Conservation (phyloP, 2,329 filamentous ascomycete genomes). For the Trichoderma pleuroti region DNA sequence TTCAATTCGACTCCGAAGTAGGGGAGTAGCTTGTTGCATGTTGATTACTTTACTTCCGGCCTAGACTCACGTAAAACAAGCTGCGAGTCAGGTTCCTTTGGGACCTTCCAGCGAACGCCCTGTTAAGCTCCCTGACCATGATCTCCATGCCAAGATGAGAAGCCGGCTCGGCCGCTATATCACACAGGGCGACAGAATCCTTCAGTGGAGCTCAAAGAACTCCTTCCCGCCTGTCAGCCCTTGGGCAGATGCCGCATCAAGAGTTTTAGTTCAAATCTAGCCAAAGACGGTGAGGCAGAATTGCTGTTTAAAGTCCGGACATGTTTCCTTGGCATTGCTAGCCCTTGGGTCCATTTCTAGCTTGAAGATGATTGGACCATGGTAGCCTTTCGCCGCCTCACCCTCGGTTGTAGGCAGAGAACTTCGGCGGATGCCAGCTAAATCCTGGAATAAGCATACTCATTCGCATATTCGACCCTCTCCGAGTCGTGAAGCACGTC, state of each 20-base stretch:
- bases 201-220: not conserved
- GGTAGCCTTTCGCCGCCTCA: not conserved
- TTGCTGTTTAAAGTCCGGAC: not conserved
- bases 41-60: not conserved
- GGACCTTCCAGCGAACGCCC: not conserved
- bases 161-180: not conserved
- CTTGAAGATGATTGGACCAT: not conserved
- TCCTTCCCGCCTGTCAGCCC: not conserved
- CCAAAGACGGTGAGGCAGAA: not conserved
- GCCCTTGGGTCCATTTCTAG: not conserved
- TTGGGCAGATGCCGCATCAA: not conserved
- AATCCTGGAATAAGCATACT: not conserved
- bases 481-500: not conserved
- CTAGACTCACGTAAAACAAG: not conserved
- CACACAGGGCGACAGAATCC: not conserved
- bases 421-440: not conserved
- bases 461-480: not conserved
- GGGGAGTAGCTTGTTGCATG: not conserved
- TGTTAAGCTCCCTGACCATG: not conserved
- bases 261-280: not conserved
- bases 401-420: not conserved
- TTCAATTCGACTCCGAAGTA: not conserved
- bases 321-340: not conserved
- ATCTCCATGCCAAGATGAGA: not conserved
- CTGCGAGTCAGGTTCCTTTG: conserved; percentile 4